Base-by-base conservation (phyloP, 352 stramenopile genomes). In the Pythium coloratum region DNA sequence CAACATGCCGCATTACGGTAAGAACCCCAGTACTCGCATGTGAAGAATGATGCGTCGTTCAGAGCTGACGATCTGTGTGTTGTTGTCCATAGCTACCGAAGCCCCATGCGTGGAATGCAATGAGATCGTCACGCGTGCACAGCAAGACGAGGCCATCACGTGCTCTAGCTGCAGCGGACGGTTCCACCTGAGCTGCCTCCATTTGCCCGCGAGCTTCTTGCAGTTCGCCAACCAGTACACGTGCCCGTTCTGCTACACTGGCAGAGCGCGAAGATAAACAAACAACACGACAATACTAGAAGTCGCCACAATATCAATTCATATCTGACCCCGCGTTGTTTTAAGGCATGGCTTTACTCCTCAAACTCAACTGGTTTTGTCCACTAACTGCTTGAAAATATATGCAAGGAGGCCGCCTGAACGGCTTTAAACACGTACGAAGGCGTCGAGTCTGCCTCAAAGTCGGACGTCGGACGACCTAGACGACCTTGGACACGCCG, bases 171-270 rank as follows among this genome's bases (percentile, higher is more conserved):
- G 83, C 59, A 62, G 66, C 12, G 60, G 73, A 0, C 64, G 71
- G 6, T 91, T 87, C 56, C 83, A 91, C 62, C 62, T 91, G 20
- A 63, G 50, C 13, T 90, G 83, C 47, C 65, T 89, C 16, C 72
- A 85, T 33, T 69, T 91, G 3, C 81, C 83, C 0, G 66, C 75
- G 1, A 88, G 80, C 16, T 90, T 91, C 59, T 64, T 72, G 1
- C 81, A 91, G 50, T 90, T 86, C 47, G 72, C 80, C 1, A 63
- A 70, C 1, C 72, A 82, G 59, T 91, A 88, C 64, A 86, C 78
- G 7, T 91, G 83, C 66, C 81, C 83, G 9, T 70, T 64, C 36
- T 91, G 83, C 69, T 91, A 87, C 63, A 69, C 89, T 13, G 79
- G 79, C n/a, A 61, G 77, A 55, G 62, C 44, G 24, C 69, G 46